phyloP scores from a whole-genome alignment of 805 yeast species.

The Lachancea dasiensis region DNA sequence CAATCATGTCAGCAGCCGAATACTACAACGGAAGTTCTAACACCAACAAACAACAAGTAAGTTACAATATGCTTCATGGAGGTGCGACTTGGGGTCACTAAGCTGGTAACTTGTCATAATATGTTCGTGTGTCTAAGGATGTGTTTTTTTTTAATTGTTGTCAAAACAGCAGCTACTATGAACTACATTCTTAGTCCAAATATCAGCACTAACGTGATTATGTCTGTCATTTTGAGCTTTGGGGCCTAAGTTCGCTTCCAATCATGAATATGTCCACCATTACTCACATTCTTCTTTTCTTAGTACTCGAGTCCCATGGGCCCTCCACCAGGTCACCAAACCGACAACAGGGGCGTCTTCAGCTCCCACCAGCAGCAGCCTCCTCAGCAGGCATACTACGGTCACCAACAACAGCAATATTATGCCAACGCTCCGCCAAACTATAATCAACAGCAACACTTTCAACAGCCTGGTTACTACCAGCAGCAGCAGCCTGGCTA shows the following conservation, averaged over 20 bases:
- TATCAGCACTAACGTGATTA: no score
- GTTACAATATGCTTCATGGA: conserved; percentile 1
- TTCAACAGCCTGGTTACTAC: conserved; percentile 29
- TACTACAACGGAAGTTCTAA: conserved; percentile 11
- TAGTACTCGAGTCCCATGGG: conserved; percentile 27
- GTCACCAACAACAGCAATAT: conserved; percentile 14
- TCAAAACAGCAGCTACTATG: no score
- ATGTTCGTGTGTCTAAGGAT: no score
- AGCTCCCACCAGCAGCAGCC: conserved; percentile 6
- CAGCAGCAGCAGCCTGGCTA: conserved; percentile 14
- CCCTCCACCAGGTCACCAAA: conserved; percentile 21
- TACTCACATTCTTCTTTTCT: not conserved
- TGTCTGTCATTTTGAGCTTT: no score
- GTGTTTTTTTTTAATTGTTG: no score
- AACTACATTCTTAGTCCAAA: no score
- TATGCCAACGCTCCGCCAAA: conserved; percentile 15
- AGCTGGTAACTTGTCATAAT: no score
- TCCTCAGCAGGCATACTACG: conserved; percentile 16
- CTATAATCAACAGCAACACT: conserved; percentile 34
- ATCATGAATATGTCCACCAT: no score
- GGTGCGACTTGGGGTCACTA: no score
- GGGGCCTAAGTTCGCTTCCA: no score
- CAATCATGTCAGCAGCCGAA: conserved; percentile 15
- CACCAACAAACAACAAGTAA: conserved; percentile 12
- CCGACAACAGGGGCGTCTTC: conserved; percentile 12